Conservation (phyloP, 1,284 basidiomycete species). For the Rhodotorula glutinis region DNA sequence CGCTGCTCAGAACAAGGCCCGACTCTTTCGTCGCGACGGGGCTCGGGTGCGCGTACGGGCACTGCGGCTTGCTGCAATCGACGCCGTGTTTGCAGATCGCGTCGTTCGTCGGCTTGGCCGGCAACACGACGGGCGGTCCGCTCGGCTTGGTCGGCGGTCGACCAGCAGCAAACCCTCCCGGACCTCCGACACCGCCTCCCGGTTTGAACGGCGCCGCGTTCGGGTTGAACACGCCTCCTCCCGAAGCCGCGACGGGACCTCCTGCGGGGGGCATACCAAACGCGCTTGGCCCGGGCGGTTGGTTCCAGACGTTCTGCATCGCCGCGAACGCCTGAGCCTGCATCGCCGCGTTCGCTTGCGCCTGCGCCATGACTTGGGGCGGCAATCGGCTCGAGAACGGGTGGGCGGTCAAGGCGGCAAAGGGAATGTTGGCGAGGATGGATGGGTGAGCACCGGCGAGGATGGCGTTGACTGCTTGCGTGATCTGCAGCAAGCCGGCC, state of each 20-base stretch:
- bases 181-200: background rate
- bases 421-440: constrained; percentile 30
- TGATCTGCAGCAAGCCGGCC: constrained; percentile 26
- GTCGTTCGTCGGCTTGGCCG: constrained; percentile 50
- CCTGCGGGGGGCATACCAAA: background rate
- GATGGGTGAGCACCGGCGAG: constrained; percentile 36
- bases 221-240: constrained; percentile 23
- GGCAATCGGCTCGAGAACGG: constrained; percentile 29
- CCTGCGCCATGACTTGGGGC: constrained; percentile 31
- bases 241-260: background rate
- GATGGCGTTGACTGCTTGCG: constrained; percentile 34
- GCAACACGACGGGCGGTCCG: constrained; percentile 44
- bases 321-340: constrained; percentile 38
- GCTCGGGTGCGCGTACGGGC: constrained; percentile 83
- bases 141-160: background rate
- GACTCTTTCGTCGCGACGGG: constrained; percentile 85
- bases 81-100: constrained; percentile 79
- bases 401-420: constrained; percentile 31
- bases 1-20: constrained; percentile 87
- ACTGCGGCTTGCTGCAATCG: constrained; percentile 82
- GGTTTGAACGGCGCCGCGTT: constrained; percentile 23
- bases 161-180: background rate
- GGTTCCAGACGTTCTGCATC: constrained; percentile 37
- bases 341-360: constrained; percentile 35
- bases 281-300: background rate